Evolutionary conservation across 2,329 filamentous ascomycete genomes (phyloP).

Genomic region (Zasmidium citrigriseum): DNA sequence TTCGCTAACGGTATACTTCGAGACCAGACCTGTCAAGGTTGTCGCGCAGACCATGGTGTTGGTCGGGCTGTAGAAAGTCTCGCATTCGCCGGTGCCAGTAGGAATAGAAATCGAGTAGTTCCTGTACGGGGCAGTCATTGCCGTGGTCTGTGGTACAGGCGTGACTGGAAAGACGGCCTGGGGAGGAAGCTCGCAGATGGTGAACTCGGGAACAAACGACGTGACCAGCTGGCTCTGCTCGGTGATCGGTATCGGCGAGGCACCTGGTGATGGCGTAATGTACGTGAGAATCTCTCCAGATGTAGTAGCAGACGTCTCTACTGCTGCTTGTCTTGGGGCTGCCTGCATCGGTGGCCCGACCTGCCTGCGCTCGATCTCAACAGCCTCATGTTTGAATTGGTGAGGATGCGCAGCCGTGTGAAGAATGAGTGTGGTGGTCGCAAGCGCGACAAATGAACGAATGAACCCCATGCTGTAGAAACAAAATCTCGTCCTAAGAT

Average conservation of each 20-base stretch:
- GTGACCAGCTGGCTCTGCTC: constrained; percentile 46
- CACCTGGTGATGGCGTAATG: constrained; percentile 46
- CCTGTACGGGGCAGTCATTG: constrained; percentile 37
- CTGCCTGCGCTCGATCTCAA: constrained; percentile 28
- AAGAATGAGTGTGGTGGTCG: constrained; percentile 17
- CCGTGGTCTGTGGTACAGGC: constrained; percentile 23
- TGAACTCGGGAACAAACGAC: constrained; percentile 44
- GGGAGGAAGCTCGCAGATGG: constrained; percentile 44
- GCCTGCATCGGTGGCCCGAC: constrained; percentile 21
- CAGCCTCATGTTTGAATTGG: constrained; percentile 34
- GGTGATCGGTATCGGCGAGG: constrained; percentile 43
- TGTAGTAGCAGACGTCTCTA: constrained; percentile 17
- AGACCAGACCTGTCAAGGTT: constrained; percentile 43
- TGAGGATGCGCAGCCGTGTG: constrained; percentile 23
- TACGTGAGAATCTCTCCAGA: constrained; percentile 35
- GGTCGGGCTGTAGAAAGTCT: constrained; percentile 43
- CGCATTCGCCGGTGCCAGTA: constrained; percentile 39
- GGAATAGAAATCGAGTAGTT: constrained; percentile 39
- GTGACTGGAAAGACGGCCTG: constrained; percentile 36
- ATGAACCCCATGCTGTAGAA: constrained; percentile 22
- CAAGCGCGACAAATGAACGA: constrained; percentile 19
- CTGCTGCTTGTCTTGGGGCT: constrained; percentile 15
- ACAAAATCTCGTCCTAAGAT: constrained; percentile 9
- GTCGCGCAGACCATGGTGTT: constrained; percentile 47
- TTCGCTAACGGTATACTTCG: constrained; percentile 42